Evolutionary conservation across 148 eudicot genomes (phyloP), one percentile per base, ranked within the genome.

Genomic region (Talinum fruticosum): DNA sequence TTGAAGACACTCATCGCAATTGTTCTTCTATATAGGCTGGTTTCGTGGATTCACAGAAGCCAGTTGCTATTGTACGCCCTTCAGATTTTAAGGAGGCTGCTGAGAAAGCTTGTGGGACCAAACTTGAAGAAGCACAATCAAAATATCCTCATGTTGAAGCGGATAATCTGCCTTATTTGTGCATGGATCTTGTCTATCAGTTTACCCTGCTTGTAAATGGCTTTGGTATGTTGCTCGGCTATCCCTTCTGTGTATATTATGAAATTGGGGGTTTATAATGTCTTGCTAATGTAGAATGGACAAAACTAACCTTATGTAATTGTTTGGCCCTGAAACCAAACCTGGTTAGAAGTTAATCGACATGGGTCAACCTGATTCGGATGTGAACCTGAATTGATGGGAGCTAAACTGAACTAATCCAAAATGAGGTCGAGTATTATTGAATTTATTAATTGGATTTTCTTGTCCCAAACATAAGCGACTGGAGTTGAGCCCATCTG

Each of bases 111-210:
- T 96, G 99, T 85, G 83, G 78, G 37, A 91, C 84, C 32, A 89
- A 74, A 53, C 83, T 91, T 28, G 88, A 84, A 76, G 91, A 89
- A 53, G 98, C 86, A 79, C 89, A 84, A 76, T 71, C 95, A 76
- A 83, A 28, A 61, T 96, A 85, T 80, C 87, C 89, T 78, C 28
- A 47, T 18, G 98, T 96, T 30, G 95, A 91, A 49, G 84, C 73
- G 28, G 92, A 85, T 37, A 88, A 93, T 81, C 87, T 93, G 41
- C 99, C 98, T 64, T 96, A 85, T 71, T 79, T 96, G 41, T 96
- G 99, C 87, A 89, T 96, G 98, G 99, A 93, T 88, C 97, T 96
- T 69, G 90, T 89, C 28, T 96, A 96, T 71, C 93, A 96, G 82
- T 91, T 74, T 85, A 89, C 97, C 10, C 78, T 96, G 86, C 99